Base-by-base conservation (phyloP, 2,329 filamentous ascomycete species). In the Penicillium sp. region DNA sequence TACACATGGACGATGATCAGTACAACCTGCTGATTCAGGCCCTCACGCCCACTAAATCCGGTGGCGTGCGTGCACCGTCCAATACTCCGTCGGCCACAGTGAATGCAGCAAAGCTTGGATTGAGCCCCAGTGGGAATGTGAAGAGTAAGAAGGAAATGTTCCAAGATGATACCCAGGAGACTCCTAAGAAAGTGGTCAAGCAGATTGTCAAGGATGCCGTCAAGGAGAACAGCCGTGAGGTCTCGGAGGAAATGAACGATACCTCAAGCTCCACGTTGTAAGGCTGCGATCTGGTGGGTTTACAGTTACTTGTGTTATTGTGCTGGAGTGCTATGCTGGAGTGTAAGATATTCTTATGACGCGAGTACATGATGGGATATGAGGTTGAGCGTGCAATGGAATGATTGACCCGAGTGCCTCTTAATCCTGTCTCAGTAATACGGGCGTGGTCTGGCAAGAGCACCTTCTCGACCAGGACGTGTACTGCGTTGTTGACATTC, bases 21-120 rank as follows among this genome's bases (percentile, higher is more conserved):
- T 73, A 67, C 43, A 68, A 60, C 49, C 65, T 66, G 48, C 58
- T 75, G 13, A 64, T 74, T 22, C 63, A 74, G 46, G 62, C 68
- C 13, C 55, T 74, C n/a, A 70, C 69, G 22, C 69, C 71, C 1
- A 62, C 66, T 4, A 72, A 71, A 45, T 65, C 59, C 13, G 46
- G 53, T 14, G 66, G 65, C 16, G 66, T 64, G n/a, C 63, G 65
- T 10, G 62, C 68, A 14, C 66, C 67, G 6, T 63, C 65, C 2
- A 71, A 68, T 38, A 65, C 66, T 3, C 62, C 68, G 13, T 63
- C 64, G 1, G 55, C 63, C 11, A 36, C 25, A 5, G 6, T 43
- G 57, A 27, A 67, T 65, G 43, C 59, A 62, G 55, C 61, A 35
- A 68, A 62, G 27, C 36, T 65, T n/a, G 56, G 65, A 24, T 55